phyloP scores from a whole-genome alignment of 2,329 filamentous ascomycete species.

The Sporothrix brunneoviolacea region DNA sequence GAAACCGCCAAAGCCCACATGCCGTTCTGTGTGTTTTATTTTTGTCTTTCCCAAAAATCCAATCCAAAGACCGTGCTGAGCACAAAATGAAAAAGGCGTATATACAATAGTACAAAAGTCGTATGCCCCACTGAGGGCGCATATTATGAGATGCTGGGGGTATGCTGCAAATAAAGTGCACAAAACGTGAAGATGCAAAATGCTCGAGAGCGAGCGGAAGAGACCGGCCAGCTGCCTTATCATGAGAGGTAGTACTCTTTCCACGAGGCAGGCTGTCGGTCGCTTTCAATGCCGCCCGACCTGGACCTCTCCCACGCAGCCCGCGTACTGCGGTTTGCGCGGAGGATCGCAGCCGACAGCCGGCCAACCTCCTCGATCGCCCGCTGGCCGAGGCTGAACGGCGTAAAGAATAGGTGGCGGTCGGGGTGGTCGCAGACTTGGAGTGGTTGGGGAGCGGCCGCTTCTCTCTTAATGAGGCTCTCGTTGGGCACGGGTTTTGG shows the following conservation, averaged over 20 bases:
- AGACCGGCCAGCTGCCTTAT: too few relatives aligned
- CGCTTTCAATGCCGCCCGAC: not conserved
- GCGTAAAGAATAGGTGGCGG: slow-evolving; percentile 46
- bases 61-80: too few relatives aligned
- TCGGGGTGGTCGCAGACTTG: slow-evolving; percentile 35
- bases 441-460: slow-evolving; percentile 18
- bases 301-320: slow-evolving; percentile 3
- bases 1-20: too few relatives aligned
- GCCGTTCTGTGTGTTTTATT: too few relatives aligned
- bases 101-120: too few relatives aligned
- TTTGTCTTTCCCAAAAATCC: too few relatives aligned
- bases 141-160: too few relatives aligned
- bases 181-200: too few relatives aligned
- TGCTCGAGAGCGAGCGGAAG: too few relatives aligned
- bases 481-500: not conserved
- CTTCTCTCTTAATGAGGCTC: not conserved
- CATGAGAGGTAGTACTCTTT: slow-evolving; percentile 7
- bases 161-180: too few relatives aligned
- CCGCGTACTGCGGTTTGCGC: slow-evolving; percentile 2
- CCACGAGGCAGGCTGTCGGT: slow-evolving; percentile 13
- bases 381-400: slow-evolving; percentile 37
- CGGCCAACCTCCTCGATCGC: slow-evolving; percentile 25
- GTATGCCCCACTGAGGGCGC: too few relatives aligned
- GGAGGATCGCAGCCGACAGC: slow-evolving; percentile 8
- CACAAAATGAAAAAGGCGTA: too few relatives aligned